phyloP scores from a whole-genome alignment of 1,284 basidiomycete genomes.

The Volvariella surrecta region DNA sequence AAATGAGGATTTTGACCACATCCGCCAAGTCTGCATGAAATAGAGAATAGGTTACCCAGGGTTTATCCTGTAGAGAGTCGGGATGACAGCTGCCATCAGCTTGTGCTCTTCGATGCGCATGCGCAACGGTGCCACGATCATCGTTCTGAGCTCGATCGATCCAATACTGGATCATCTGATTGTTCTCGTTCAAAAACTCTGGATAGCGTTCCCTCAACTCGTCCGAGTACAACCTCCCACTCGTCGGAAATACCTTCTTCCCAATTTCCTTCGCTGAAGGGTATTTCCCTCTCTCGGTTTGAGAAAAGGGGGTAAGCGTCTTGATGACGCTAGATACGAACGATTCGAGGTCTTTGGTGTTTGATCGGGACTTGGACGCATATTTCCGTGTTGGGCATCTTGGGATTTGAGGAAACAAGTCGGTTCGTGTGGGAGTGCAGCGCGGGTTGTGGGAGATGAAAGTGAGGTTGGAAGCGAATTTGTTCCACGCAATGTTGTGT shows the following conservation, averaged over 20 bases:
- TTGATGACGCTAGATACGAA: constrained; percentile 17
- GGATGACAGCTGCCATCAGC: too few species aligned
- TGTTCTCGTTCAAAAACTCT: constrained; percentile 17
- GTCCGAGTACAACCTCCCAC: constrained; percentile 17
- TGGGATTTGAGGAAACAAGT: constrained; percentile 13
- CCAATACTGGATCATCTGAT: constrained; percentile 23
- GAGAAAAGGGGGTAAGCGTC: constrained; percentile 19
- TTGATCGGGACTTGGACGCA: too few species aligned
- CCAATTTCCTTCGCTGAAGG: constrained; percentile 2
- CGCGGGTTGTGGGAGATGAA: constrained; percentile 19
- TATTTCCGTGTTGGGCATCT: constrained; percentile 10
- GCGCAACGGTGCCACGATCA: background rate
- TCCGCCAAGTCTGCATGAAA: constrained; percentile 19
- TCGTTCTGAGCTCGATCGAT: constrained; percentile 11
- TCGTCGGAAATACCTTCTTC: constrained; percentile 3
- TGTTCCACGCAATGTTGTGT: constrained; percentile 25
- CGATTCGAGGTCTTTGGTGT: constrained; percentile 18
- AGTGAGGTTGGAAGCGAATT: constrained; percentile 19
- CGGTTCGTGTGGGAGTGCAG: constrained; percentile 17
- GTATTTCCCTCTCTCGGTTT: constrained; percentile 23
- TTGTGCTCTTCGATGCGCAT: too few species aligned
- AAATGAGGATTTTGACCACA: constrained; percentile 23
- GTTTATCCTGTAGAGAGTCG: too few species aligned
- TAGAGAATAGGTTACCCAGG: too few species aligned
- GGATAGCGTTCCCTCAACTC: constrained; percentile 17